phyloP scores from a whole-genome alignment of 2,329 filamentous ascomycete genomes.

The Zymoseptoria tritici region DNA sequence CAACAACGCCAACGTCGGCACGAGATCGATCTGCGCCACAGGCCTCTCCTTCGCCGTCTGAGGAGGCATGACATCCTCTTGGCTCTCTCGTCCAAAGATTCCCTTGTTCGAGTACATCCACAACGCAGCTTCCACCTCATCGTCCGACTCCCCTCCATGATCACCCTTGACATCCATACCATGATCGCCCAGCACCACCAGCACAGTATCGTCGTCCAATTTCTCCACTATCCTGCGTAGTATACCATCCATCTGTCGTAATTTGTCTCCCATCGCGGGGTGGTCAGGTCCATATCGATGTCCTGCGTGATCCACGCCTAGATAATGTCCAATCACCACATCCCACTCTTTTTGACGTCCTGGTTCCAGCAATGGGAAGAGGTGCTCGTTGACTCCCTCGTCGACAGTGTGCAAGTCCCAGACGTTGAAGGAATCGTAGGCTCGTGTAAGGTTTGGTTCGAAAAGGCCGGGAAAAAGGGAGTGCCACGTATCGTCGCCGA shows the following conservation, averaged over 20 bases:
- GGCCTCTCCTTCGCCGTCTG: conserved; percentile 69
- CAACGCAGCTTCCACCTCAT: conserved; percentile 86
- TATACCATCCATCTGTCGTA: conserved; percentile 82
- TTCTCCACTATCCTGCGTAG: conserved; percentile 62
- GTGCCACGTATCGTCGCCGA: conserved; percentile 98
- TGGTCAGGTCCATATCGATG: conserved; percentile 94
- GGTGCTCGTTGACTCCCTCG: conserved; percentile 84
- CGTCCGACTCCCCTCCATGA: conserved; percentile 95
- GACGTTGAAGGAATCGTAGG: conserved; percentile 97
- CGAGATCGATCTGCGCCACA: conserved; percentile 83
- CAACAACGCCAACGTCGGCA: conserved; percentile 81
- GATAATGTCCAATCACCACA: conserved; percentile 85
- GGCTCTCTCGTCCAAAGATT: conserved; percentile 69
- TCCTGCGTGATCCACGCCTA: conserved; percentile 94
- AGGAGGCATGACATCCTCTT: conserved; percentile 51
- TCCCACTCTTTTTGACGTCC: conserved; percentile 71
- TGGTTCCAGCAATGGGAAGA: conserved; percentile 70
- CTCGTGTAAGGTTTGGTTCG: conserved; percentile 71
- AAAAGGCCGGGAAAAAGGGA: conserved; percentile 91
- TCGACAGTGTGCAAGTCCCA: conserved; percentile 97
- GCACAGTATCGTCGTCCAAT: conserved; percentile 76
- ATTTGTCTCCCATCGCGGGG: conserved; percentile 80
- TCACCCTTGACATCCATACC: conserved; percentile 97
- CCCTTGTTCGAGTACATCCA: conserved; percentile 97
- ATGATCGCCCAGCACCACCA: conserved; percentile 98